Evolutionary conservation across 495 filamentous ascomycete genomes (phyloP).

Genomic region (Hyaloscypha variabilis): DNA sequence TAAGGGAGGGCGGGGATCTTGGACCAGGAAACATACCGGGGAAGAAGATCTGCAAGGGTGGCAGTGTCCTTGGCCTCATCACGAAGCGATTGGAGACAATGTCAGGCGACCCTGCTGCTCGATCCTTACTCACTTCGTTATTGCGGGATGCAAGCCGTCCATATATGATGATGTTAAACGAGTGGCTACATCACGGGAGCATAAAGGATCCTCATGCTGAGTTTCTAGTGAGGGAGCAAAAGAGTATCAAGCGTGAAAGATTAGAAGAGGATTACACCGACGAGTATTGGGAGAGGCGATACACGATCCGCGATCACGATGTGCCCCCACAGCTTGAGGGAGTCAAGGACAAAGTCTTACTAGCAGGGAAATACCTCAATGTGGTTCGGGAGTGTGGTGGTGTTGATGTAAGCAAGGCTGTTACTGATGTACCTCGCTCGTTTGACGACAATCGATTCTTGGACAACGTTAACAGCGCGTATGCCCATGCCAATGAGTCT

Average conservation of each 20-base stretch:
- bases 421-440: slow-evolving; percentile 84
- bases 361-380: slow-evolving; percentile 97
- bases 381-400: slow-evolving; percentile 96
- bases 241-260: slow-evolving; percentile 88
- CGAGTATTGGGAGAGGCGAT: slow-evolving; percentile 98
- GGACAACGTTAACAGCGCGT: slow-evolving; percentile 93
- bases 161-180: slow-evolving; percentile 98
- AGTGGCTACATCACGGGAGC: slow-evolving; percentile 95
- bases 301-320: slow-evolving; percentile 88
- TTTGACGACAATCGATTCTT: slow-evolving; percentile 90
- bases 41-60: slow-evolving; percentile 94
- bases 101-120: slow-evolving; percentile 90
- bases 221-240: slow-evolving; percentile 94
- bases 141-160: slow-evolving; percentile 87
- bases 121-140: slow-evolving; percentile 74
- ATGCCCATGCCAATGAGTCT: slow-evolving; percentile 93
- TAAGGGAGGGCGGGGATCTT: slow-evolving; percentile 78
- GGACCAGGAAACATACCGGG: slow-evolving; percentile 75
- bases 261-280: slow-evolving; percentile 97
- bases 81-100: slow-evolving; percentile 83
- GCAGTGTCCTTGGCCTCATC: slow-evolving; percentile 81
- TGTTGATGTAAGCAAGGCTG: slow-evolving; percentile 88
- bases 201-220: slow-evolving; percentile 94
- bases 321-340: slow-evolving; percentile 90
- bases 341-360: slow-evolving; percentile 90